Conservation (phyloP, 2,329 filamentous ascomycete genomes). For the Saccharata proteae region DNA sequence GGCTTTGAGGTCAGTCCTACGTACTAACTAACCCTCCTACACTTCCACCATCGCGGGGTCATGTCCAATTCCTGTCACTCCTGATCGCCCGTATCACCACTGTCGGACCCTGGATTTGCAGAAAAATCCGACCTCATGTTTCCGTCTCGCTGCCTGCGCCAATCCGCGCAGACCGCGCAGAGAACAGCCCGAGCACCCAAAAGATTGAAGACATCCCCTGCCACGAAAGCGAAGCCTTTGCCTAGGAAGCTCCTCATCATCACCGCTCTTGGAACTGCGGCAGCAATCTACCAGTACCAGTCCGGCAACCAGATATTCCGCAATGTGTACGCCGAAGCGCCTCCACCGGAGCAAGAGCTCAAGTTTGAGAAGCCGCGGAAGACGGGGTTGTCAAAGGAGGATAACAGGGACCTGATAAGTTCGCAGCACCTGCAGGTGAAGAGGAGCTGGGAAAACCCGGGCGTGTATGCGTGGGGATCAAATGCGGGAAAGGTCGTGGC, state of each 20-base stretch:
- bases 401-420: slow-evolving; percentile 64
- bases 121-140: slow-evolving; percentile 5
- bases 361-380: slow-evolving; percentile 55
- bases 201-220: neutral
- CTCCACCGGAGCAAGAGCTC: slow-evolving; percentile 27
- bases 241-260: slow-evolving; percentile 31
- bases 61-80: too few species aligned
- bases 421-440: slow-evolving; percentile 82
- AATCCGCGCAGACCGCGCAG: slow-evolving; percentile 6
- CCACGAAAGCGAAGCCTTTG: slow-evolving; percentile 23
- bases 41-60: too few species aligned
- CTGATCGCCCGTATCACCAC: too few species aligned
- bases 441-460: slow-evolving; percentile 68
- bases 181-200: slow-evolving; percentile 1
- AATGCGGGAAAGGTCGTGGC: slow-evolving; percentile 79
- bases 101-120: too few species aligned
- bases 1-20: too few species aligned
- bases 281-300: slow-evolving; percentile 16
- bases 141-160: slow-evolving; percentile 8
- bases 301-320: slow-evolving; percentile 13
- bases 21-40: too few species aligned
- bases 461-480: slow-evolving; percentile 87
- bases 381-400: slow-evolving; percentile 48
- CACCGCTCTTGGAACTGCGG: slow-evolving; percentile 30
- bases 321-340: slow-evolving; percentile 37